Percentiles rank a stretch among this genome's conserved stretches.
Evolutionary conservation across 2,329 filamentous ascomycete genomes (phyloP).

Genomic region (Cadophora sp.): DNA sequence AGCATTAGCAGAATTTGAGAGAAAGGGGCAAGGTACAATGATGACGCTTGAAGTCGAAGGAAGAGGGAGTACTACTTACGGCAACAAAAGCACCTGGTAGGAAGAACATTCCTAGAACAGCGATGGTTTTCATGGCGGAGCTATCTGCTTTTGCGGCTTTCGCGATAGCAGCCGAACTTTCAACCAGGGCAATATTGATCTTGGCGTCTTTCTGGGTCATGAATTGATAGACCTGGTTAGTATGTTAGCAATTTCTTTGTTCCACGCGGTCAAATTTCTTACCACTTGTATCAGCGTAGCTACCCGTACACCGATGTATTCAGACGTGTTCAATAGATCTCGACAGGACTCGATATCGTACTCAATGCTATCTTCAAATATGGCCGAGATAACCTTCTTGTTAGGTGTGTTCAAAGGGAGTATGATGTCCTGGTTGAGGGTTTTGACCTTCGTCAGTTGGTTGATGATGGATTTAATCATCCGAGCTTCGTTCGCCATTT

Average conservation of each 20-base stretch:
- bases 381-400: neutral
- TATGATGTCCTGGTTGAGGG: neutral
- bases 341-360: neutral
- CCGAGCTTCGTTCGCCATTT: neutral
- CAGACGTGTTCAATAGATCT: neutral
- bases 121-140: conserved; percentile 62
- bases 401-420: neutral
- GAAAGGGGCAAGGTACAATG: too few species aligned
- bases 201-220: conserved; percentile 32
- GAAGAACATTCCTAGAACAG: conserved; percentile 33
- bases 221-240: conserved; percentile 28
- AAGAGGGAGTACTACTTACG: conserved; percentile 32
- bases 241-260: neutral
- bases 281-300: conserved; percentile 19
- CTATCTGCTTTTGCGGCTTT: conserved; percentile 28
- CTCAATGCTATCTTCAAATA: neutral
- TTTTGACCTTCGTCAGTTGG: neutral
- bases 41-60: too few species aligned
- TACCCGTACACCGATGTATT: neutral
- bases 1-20: too few species aligned
- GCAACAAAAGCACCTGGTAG: conserved; percentile 34
- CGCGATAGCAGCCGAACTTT: conserved; percentile 22
- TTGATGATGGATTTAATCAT: neutral
- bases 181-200: conserved; percentile 26
- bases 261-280: too few species aligned